phyloP scores from a whole-genome alignment of 1,284 basidiomycete genomes.

The Cerioporus squamosus region DNA sequence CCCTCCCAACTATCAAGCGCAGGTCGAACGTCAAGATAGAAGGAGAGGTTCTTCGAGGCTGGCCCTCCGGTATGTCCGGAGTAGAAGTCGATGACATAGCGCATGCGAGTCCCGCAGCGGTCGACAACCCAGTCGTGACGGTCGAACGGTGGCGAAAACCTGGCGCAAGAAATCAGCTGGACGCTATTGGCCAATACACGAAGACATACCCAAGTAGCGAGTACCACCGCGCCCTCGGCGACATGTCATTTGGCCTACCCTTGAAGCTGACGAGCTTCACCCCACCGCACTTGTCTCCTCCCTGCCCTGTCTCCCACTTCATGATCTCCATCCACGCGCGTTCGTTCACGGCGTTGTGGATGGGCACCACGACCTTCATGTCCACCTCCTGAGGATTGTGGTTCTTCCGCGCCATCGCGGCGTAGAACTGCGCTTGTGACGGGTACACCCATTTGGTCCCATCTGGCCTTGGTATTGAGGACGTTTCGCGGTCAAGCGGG shows the following conservation, averaged over 20 bases:
- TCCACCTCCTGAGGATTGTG: slow-evolving; percentile 82
- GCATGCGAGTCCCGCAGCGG: slow-evolving; percentile 84
- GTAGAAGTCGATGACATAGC: slow-evolving; percentile 99
- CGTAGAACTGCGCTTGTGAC: slow-evolving; percentile 97
- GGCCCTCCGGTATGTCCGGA: slow-evolving; percentile 70
- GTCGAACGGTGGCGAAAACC: slow-evolving; percentile 95
- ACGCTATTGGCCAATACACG: background rate
- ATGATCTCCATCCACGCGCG: slow-evolving; percentile 92
- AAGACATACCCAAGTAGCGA: slow-evolving; percentile 82
- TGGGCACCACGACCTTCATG: slow-evolving; percentile 96
- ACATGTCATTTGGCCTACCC: slow-evolving; percentile 75
- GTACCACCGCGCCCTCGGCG: slow-evolving; percentile 84
- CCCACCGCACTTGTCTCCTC: slow-evolving; percentile 84
- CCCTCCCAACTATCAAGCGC: slow-evolving; percentile 93
- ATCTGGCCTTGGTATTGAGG: slow-evolving; percentile 82
- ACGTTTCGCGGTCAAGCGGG: slow-evolving; percentile 77
- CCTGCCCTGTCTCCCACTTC: slow-evolving; percentile 86
- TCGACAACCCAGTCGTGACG: slow-evolving; percentile 98
- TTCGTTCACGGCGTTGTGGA: slow-evolving; percentile 99
- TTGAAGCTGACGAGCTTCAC: slow-evolving; percentile 87
- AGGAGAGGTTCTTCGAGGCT: slow-evolving; percentile 60
- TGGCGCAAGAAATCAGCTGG: slow-evolving; percentile 35
- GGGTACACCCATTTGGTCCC: slow-evolving; percentile 95
- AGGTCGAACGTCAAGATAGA: slow-evolving; percentile 94
- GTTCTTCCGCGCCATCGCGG: slow-evolving; percentile 94